Percentiles rank a stretch among this genome's conserved stretches.
Evolutionary conservation across 192 early-diverging fungal genomes (phyloP).

Genomic region (Rhizophagus clarus): DNA sequence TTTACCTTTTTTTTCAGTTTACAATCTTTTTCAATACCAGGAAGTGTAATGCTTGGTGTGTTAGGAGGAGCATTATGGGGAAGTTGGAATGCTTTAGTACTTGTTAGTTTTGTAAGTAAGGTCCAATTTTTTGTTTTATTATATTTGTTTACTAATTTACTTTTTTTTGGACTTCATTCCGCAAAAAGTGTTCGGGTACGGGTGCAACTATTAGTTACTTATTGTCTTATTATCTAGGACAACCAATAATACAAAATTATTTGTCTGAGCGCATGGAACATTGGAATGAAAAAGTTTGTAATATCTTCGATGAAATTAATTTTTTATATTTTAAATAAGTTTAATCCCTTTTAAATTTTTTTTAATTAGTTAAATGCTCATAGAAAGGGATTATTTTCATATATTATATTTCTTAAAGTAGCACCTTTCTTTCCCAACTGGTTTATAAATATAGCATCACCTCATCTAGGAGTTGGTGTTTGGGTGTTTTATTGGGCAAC

Average conservation of each 20-base stretch:
- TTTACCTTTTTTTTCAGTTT: constrained; percentile 36
- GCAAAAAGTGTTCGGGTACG: constrained; percentile 45
- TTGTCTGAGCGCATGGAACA: constrained; percentile 46
- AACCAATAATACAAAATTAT: constrained; percentile 49
- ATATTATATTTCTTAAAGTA: constrained; percentile 24
- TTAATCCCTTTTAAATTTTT: background rate
- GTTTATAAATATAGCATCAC: constrained; percentile 49
- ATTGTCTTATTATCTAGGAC: constrained; percentile 54
- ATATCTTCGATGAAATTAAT: background rate
- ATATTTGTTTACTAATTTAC: background rate
- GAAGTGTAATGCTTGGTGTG: constrained; percentile 59
- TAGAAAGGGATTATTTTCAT: constrained; percentile 26
- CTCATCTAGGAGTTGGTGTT: constrained; percentile 41
- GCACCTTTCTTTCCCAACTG: constrained; percentile 41
- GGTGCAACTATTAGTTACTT: constrained; percentile 53
- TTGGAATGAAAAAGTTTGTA: constrained; percentile 51
- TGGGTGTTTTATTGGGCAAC: constrained; percentile 39
- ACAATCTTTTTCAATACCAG: constrained; percentile 63
- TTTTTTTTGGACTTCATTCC: background rate
- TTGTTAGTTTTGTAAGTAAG: constrained; percentile 46
- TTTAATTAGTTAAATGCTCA: constrained; percentile 14
- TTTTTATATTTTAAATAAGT: background rate
- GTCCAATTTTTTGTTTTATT: background rate
- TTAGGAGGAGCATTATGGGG: constrained; percentile 58
- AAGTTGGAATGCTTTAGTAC: constrained; percentile 52